These are phyloP conservation scores for Naganishia liquefaciens DNA, from an alignment of 1,284 basidiomycete genomes.

Conservation along the genomic window DNA sequence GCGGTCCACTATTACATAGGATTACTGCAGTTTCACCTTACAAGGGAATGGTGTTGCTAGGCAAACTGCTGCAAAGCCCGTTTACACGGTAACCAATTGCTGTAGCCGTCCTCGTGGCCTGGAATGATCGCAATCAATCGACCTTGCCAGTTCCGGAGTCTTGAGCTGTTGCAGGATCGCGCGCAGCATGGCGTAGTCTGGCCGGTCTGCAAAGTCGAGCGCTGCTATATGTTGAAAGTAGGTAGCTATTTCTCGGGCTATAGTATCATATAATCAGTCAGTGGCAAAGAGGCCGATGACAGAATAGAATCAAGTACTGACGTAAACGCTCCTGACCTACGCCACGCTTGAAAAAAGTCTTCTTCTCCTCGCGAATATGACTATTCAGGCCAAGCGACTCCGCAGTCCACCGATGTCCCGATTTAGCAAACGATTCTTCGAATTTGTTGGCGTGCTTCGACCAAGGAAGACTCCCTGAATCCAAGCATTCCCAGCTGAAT, in stretches of 20 bases:
- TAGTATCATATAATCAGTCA: neutral
- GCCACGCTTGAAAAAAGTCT: conserved; percentile 9
- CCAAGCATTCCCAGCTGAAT: no score
- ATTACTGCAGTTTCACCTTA: no score
- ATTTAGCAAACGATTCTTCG: conserved; percentile 31
- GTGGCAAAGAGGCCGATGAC: neutral
- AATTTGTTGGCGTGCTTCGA: conserved; percentile 29
- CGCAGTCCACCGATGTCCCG: conserved; percentile 32
- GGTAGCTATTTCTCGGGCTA: conserved; percentile 16
- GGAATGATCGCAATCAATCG: neutral
- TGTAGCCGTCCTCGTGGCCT: neutral
- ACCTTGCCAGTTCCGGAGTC: neutral
- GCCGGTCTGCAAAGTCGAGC: conserved; percentile 19
- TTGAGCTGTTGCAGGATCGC: conserved; percentile 2
- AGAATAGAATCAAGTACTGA: conserved; percentile 1
- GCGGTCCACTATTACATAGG: no score
- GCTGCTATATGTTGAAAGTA: conserved; percentile 14
- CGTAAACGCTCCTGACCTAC: conserved; percentile 13
- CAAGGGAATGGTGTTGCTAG: no score
- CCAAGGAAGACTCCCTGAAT: conserved; percentile 32
- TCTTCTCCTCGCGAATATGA: conserved; percentile 29
- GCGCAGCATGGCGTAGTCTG: conserved; percentile 23
- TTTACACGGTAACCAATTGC: neutral
- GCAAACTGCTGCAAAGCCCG: no score
- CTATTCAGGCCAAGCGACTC: conserved; percentile 30